These are phyloP conservation scores for Penicillium sp. DNA, from an alignment of 2,329 filamentous ascomycete genomes.

Conservation along the genomic window DNA sequence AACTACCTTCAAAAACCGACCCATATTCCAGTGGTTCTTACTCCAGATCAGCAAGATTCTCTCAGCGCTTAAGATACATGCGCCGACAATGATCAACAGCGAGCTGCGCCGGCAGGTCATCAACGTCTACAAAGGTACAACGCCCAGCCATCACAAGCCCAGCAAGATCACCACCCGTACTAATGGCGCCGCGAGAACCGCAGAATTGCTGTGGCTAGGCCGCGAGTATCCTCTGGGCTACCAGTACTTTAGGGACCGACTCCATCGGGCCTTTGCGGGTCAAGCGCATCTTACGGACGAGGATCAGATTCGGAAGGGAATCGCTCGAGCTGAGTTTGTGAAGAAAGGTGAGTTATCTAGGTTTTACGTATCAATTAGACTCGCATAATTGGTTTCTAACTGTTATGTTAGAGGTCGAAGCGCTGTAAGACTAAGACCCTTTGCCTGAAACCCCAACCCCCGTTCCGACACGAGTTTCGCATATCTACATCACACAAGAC, in stretches of 20 bases:
- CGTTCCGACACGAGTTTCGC: background rate
- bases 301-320: conserved; percentile 71
- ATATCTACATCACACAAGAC: background rate
- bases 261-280: conserved; percentile 82
- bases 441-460: background rate
- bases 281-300: conserved; percentile 72
- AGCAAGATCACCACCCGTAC: too few relatives aligned
- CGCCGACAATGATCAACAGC: conserved; percentile 49
- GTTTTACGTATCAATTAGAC: background rate
- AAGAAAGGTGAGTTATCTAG: conserved; percentile 70
- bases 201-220: conserved; percentile 82
- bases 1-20: background rate
- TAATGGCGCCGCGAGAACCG: background rate
- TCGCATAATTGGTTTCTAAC: background rate
- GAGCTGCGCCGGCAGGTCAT: conserved; percentile 77
- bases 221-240: conserved; percentile 85
- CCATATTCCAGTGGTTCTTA: background rate
- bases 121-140: conserved; percentile 79
- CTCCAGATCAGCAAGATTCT: background rate
- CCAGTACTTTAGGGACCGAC: conserved; percentile 74
- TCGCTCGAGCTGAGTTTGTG: conserved; percentile 80
- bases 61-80: background rate
- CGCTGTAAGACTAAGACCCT: conserved; percentile 66
- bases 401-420: conserved; percentile 74
- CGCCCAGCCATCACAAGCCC: background rate